Base-by-base conservation (phyloP, 768 basidiomycete genomes). In the Mycena vitilis region DNA sequence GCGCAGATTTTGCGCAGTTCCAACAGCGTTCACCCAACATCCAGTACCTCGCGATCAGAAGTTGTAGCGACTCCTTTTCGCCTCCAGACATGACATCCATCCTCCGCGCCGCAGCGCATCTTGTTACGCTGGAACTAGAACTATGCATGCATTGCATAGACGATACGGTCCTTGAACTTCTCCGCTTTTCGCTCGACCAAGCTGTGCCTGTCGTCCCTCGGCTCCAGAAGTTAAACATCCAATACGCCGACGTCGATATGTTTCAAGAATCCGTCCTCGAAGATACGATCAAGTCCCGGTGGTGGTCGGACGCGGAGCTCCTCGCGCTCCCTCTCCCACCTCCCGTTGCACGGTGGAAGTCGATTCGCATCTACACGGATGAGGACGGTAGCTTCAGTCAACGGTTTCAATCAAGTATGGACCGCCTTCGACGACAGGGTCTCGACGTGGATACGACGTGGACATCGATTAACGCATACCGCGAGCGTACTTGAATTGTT, bases 271-370 rank as follows among this genome's bases (percentile, higher is more conserved):
- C 16, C 10, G 1, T n/a, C 34, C 34, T 69, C 16, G 15, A 44
- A 30, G 42, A 18, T 1, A 56, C 56, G 63, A 65, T 69, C 16
- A 18, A 7, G 22, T 65, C 68, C 6, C 63, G 68, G 18, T 69
- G 68, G 68, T 69, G 68, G 68, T 18, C 68, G 23, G 53, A 69
- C 13, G 36, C 16, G 1, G 20, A 60, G 23, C 52, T 60, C 4
- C n/a, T n/a, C n/a, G 22, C 58, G 0, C 30, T 61, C 7, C 53
- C 65, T 1, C 3, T 40, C 25, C 53, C 60, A 9, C 65, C 60
- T 8, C 53, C 53, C 3, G 65, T 67, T 20, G 22, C 44, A 5
- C 59, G 59, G 11, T 67, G 59, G 65, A 23, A 54, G 15, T 11
- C 4, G 4, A 23, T 66, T 8, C 4, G 6, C 2, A 44, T 65